A percentile compares a stretch with the other conserved stretches of the same genome.
phyloP scores from a whole-genome alignment of 2,329 filamentous ascomycete species.

The Scytalidium sp. region DNA sequence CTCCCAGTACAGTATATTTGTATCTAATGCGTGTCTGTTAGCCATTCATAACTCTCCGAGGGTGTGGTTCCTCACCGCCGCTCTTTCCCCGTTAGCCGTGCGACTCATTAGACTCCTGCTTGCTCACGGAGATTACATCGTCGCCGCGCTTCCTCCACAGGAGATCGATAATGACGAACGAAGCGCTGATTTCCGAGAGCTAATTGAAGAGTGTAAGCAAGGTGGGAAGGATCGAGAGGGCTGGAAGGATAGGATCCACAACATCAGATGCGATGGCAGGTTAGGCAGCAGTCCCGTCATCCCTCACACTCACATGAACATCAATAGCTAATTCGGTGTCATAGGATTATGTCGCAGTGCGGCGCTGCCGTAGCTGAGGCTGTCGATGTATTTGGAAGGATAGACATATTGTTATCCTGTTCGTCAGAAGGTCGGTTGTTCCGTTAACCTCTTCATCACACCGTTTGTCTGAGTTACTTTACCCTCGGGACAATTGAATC shows the following conservation, averaged over 20 bases:
- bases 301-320: background rate
- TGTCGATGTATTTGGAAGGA: constrained; percentile 75
- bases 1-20: background rate
- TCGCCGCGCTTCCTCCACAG: constrained; percentile 74
- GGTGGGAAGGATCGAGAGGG: constrained; percentile 64
- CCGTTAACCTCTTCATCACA: background rate
- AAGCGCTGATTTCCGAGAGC: constrained; percentile 74
- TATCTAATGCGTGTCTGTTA: constrained; percentile 13
- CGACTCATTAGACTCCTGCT: constrained; percentile 78
- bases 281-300: constrained; percentile 34
- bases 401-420: constrained; percentile 90
- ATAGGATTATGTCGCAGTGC: constrained; percentile 35
- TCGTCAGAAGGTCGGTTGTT: constrained; percentile 69
- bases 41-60: constrained; percentile 70
- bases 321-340: constrained; percentile 1
- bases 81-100: constrained; percentile 80
- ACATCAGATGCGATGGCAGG: constrained; percentile 61
- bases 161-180: constrained; percentile 77
- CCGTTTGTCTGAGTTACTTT: background rate
- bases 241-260: constrained; percentile 75
- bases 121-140: constrained; percentile 87
- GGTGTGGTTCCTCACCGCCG: constrained; percentile 90
- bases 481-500: background rate
- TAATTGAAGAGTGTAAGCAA: constrained; percentile 69
- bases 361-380: constrained; percentile 81